Evolutionary conservation across 2,329 filamentous ascomycete species (phyloP).

Genomic region (Apiospora aurea): DNA sequence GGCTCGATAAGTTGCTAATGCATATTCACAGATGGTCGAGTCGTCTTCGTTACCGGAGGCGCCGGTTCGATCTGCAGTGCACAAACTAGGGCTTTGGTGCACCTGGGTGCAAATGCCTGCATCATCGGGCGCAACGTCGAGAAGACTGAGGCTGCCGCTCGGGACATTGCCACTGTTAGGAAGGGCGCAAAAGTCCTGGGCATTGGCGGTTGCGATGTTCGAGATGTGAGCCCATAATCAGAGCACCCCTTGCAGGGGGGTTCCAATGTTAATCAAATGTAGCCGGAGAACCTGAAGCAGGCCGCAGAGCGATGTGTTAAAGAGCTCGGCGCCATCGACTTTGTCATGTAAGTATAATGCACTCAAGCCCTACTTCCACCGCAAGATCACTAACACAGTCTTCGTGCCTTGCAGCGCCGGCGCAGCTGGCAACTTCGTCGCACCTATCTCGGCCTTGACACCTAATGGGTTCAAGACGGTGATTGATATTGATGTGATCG

Average conservation of each 20-base stretch:
- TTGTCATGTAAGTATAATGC: conserved; percentile 74
- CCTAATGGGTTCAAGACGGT: conserved; percentile 94
- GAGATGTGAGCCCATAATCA: conserved; percentile 59
- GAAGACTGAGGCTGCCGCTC: conserved; percentile 84
- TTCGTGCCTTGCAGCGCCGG: conserved; percentile 68
- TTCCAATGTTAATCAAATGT: neutral
- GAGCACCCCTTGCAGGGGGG: neutral
- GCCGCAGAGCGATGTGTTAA: conserved; percentile 81
- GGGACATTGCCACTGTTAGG: conserved; percentile 81
- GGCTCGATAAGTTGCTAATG: conserved; percentile 28
- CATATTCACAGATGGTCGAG: conserved; percentile 71
- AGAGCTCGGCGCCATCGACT: conserved; percentile 90
- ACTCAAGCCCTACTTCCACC: conserved; percentile 20
- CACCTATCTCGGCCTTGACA: conserved; percentile 80
- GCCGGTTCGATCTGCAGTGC: conserved; percentile 93
- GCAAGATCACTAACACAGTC: neutral
- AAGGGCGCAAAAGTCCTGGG: conserved; percentile 84
- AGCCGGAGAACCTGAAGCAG: conserved; percentile 69
- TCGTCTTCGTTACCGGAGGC: conserved; percentile 94
- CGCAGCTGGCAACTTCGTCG: conserved; percentile 94
- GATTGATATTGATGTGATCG: conserved; percentile 94
- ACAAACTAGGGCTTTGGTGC: conserved; percentile 89
- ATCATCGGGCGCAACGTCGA: conserved; percentile 90
- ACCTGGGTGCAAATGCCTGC: conserved; percentile 90
- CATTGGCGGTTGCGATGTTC: conserved; percentile 81